Evolutionary conservation across 2,329 filamentous ascomycete species (phyloP), one percentile per base, ranked within the genome.

Genomic region (Fusarium cyanostomum): DNA sequence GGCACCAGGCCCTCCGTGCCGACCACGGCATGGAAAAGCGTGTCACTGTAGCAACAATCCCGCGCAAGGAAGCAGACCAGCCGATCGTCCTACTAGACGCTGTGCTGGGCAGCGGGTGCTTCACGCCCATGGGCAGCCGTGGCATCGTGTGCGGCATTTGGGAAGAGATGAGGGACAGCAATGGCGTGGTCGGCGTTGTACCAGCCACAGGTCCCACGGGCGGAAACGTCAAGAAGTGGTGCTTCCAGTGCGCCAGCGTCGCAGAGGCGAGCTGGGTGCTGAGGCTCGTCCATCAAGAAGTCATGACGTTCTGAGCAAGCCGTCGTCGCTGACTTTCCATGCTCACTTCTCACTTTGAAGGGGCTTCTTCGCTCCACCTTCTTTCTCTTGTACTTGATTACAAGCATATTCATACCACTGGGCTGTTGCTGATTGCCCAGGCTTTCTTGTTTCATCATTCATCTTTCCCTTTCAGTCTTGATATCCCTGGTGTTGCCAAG

Each of bases 61-160:
- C 87, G 2, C 86, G 87, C 75, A 86, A 84, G 72, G 76, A 80
- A n/a, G 74, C 77, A 16, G 82, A 85, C 30, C 75, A 80, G 62
- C 85, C 86, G 18, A 81, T 88, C 59, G 82, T 89, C 1, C 77
- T 96, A 31, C 82, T 97, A 1, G 94, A 98, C 74, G 92, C 92
- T 1, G 93, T 93, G 43, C 81, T 97, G 2, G 90, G 90, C 10
- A 92, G 93, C 73, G 91, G 87, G 54, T 94, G 91, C 72, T 96
- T 97, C 77, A 90, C 94, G 66, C 82, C 91, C 15, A 87, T 97
- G 59, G 94, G 92, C 6, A 87, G 90, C 66, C 90, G 91, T 30
- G 94, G 94, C 42, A 94, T 97, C 70, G 92, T 95, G 2, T 88
- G 96, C 53, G 94, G 91, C 65, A 90, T 97, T 31, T 95, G 92